Conservation (phyloP, 2,329 filamentous ascomycete genomes). For the Aspergillus awamori region DNA sequence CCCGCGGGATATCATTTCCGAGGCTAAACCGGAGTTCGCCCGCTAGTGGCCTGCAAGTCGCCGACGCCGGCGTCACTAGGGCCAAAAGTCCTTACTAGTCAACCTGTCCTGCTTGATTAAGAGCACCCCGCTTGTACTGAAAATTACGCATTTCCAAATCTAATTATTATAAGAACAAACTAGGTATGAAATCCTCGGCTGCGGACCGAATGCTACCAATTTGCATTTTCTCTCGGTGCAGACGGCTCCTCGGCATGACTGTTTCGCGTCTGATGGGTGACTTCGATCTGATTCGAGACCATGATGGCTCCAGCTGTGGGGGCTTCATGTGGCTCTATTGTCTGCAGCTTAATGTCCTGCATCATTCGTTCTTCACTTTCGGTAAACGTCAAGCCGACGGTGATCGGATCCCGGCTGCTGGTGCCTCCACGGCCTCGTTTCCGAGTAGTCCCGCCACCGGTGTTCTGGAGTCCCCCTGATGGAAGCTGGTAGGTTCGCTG, state of each 20-base stretch:
- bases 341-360: conserved; percentile 47
- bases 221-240: neutral
- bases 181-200: too few species aligned
- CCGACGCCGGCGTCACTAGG: neutral
- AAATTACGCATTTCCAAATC: neutral
- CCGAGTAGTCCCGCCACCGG: conserved; percentile 32
- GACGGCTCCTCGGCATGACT: neutral
- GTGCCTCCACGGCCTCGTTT: conserved; percentile 34
- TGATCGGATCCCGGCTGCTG: conserved; percentile 38
- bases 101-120: neutral
- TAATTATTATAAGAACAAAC: too few species aligned
- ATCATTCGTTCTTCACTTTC: conserved; percentile 52
- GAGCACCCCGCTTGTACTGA: neutral
- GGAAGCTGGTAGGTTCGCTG: conserved; percentile 44
- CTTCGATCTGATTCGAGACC: conserved; percentile 48
- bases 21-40: too few species aligned
- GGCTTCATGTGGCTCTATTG: conserved; percentile 31
- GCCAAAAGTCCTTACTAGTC: neutral
- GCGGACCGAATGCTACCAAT: neutral
- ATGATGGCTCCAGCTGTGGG: conserved; percentile 33
- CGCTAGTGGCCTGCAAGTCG: too few species aligned
- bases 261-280: conserved; percentile 30
- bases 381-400: conserved; percentile 42
- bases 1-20: too few species aligned
- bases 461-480: conserved; percentile 28